Base-by-base conservation (phyloP, 2,329 filamentous ascomycete genomes). In the Lachnellula cervina region DNA sequence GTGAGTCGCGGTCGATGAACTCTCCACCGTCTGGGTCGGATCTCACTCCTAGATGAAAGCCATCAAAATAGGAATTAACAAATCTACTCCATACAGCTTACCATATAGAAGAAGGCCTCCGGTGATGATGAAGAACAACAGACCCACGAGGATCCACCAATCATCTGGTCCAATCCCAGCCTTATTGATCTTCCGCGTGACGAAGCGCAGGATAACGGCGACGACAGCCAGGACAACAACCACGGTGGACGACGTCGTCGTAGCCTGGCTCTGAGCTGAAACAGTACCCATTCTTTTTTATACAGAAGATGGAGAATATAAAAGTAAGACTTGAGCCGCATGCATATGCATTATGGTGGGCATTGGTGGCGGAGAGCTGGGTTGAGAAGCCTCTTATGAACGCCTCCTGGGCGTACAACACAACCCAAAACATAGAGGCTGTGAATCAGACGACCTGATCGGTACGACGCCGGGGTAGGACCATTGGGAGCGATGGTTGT, bases 81-180 rank as follows among this genome's bases (percentile, higher is more conserved):
- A 2, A 5, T 5, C 5, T 16, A 38, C 37, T 5, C 4, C 2
- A 23, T 13, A 17, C 7, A 14, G 11, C 50, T 8, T 34, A 52
- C 50, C 38, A 34, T 21, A 45, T 17, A 52, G 11, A 9, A 52
- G n/a, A 37, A 52, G 13, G 4, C 25, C 50, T 7, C 42, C 40
- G 17, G 21, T 32, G 3, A 45, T 6, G 42, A 52, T 21, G 21
- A 19, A 23, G 7, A 25, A 45, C 4, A 46, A 5, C 2, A 45
- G 8, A 2, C 50, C 57, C 21, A 35, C 21, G 8, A 59, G 25
- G 16, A 57, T 52, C 51, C 50, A 59, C 57, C 57, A 59, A 38
- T 59, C 57, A 46, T 59, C 57, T 2, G 47, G 21, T 19, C 23
- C 57, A 49, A 51, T 37, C 2, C 55, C 54, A 11, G 47, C 51